phyloP scores from a whole-genome alignment of 345 rosid species.

The Erodium maritimum region DNA sequence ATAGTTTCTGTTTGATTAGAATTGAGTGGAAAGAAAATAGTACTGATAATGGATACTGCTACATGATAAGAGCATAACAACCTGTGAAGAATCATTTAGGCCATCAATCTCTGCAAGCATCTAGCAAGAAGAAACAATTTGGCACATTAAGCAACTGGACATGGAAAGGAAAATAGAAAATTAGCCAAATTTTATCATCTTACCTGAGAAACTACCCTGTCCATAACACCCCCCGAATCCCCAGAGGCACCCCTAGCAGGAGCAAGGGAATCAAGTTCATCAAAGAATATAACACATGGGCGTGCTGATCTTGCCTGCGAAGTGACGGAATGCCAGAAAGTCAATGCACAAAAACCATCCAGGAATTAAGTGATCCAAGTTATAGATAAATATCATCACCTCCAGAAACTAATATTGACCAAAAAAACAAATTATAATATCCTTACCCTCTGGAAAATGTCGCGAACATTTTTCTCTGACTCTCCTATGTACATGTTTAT shows the following conservation, averaged over 20 bases:
- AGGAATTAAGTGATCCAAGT: background rate
- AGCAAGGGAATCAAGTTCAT: constrained; percentile 97
- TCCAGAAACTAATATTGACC: background rate
- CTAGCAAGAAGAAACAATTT: constrained; percentile 16
- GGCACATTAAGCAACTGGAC: background rate
- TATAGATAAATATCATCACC: background rate
- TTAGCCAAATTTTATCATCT: constrained; percentile 1
- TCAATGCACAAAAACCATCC: background rate
- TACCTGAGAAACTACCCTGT: constrained; percentile 94
- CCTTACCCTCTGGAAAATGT: constrained; percentile 84
- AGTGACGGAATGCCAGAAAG: background rate
- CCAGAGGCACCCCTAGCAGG: constrained; percentile 99
- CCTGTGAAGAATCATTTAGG: constrained; percentile 76
- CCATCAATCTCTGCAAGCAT: constrained; percentile 99
- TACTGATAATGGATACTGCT: background rate
- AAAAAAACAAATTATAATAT: background rate
- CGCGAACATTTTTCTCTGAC: constrained; percentile 90
- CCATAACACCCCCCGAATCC: constrained; percentile 99
- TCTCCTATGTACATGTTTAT: constrained; percentile 99
- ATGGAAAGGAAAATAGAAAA: background rate
- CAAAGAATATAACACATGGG: constrained; percentile 96
- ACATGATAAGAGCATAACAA: constrained; percentile 11
- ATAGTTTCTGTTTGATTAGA: background rate
- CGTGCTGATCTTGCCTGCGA: constrained; percentile 91
- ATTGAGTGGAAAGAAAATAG: constrained; percentile 1